Evolutionary conservation across 768 basidiomycete genomes (phyloP).

Genomic region (Leucosporidium yakuticum): DNA sequence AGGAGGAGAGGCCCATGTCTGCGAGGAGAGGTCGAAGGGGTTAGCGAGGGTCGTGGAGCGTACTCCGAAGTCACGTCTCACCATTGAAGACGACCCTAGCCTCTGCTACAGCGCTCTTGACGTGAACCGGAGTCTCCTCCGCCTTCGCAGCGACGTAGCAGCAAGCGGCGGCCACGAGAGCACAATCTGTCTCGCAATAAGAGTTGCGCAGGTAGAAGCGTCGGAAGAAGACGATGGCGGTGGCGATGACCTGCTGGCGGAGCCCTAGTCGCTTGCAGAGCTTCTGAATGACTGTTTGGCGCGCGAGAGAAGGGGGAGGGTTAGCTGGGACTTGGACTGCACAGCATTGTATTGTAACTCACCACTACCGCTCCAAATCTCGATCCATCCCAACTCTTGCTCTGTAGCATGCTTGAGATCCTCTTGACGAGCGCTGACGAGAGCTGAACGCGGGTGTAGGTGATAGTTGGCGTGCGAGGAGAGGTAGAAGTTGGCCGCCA

Average conservation of each 20-base stretch:
- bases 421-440: conserved; percentile 65
- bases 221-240: conserved; percentile 89
- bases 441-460: conserved; percentile 73
- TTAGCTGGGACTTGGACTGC: not conserved
- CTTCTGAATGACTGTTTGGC: conserved; percentile 65
- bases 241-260: conserved; percentile 86
- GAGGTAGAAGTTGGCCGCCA: conserved; percentile 89
- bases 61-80: no score
- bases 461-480: conserved; percentile 90
- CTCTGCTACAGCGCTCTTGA: conserved; percentile 84
- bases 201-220: conserved; percentile 95
- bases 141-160: conserved; percentile 95
- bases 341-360: not conserved
- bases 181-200: conserved; percentile 89
- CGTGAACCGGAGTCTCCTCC: conserved; percentile 89
- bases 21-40: not conserved
- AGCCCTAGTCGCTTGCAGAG: conserved; percentile 75
- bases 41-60: not conserved
- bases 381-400: conserved; percentile 72
- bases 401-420: conserved; percentile 75
- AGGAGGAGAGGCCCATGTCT: conserved; percentile 69
- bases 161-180: conserved; percentile 85
- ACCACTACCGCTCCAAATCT: conserved; percentile 86
- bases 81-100: conserved; percentile 67
- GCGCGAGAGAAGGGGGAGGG: not conserved